phyloP scores from a whole-genome alignment of 2,329 filamentous ascomycete genomes.

The Tolypocladium endophyticum region DNA sequence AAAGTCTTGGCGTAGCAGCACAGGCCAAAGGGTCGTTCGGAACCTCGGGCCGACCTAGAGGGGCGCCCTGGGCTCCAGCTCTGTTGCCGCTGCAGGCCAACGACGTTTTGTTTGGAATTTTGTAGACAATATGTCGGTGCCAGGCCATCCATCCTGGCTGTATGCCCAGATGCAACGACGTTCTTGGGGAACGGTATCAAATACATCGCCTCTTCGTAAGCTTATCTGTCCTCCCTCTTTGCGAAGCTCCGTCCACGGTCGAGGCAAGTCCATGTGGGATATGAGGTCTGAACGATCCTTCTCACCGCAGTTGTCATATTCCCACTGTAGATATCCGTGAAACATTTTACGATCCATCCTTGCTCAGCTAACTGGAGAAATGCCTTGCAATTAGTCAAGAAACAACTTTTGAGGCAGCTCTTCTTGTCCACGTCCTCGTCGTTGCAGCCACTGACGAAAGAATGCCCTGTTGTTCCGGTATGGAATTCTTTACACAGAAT shows the following conservation, averaged over 20 bases:
- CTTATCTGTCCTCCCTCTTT: not conserved
- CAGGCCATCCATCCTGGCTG: not conserved
- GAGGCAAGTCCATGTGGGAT: not conserved
- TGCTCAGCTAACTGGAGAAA: too few relatives aligned
- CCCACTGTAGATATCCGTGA: not conserved
- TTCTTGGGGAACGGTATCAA: not conserved
- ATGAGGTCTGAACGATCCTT: not conserved
- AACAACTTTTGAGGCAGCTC: too few relatives aligned
- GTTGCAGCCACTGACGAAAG: not conserved
- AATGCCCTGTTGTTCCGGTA: not conserved
- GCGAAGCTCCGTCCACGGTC: not conserved
- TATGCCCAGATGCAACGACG: not conserved
- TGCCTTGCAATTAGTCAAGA: not conserved
- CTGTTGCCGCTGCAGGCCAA: not conserved
- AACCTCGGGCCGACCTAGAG: not conserved
- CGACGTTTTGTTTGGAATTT: not conserved
- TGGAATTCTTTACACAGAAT: not conserved
- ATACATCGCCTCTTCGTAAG: not conserved
- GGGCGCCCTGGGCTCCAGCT: not conserved
- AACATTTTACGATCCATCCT: not conserved
- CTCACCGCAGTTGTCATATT: not conserved
- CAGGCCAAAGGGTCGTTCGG: not conserved
- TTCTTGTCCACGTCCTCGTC: too few relatives aligned
- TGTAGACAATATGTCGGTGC: not conserved
- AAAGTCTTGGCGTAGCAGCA: not conserved